A percentile compares a stretch with the other conserved stretches of the same genome.
phyloP scores from a whole-genome alignment of 1,139 yeast genomes.

The Nadsonia commutata region DNA sequence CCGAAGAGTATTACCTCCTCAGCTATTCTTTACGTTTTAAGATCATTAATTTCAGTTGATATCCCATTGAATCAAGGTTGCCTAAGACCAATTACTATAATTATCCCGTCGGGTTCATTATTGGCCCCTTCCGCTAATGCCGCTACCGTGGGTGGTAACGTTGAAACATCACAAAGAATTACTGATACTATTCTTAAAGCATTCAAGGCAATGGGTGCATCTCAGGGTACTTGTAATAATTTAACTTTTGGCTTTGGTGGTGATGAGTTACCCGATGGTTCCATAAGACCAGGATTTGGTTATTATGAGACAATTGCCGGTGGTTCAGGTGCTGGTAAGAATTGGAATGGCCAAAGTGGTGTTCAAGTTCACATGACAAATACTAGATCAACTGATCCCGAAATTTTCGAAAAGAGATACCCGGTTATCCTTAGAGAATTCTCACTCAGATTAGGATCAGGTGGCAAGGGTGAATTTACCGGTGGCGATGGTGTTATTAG shows the following conservation, averaged over 20 bases:
- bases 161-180: slow-evolving; percentile 73
- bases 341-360: slow-evolving; percentile 48
- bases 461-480: slow-evolving; percentile 38
- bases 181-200: slow-evolving; percentile 69
- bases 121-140: slow-evolving; percentile 61
- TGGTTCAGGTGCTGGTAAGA: slow-evolving; percentile 55
- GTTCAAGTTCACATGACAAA: slow-evolving; percentile 63
- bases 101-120: slow-evolving; percentile 54
- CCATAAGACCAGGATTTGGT: slow-evolving; percentile 39
- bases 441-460: slow-evolving; percentile 37
- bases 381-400: slow-evolving; percentile 57
- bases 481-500: slow-evolving; percentile 57
- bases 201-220: slow-evolving; percentile 62
- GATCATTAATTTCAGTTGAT: slow-evolving; percentile 61
- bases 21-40: slow-evolving; percentile 64
- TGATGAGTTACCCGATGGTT: slow-evolving; percentile 17
- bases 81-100: slow-evolving; percentile 49
- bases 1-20: slow-evolving; percentile 65
- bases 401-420: slow-evolving; percentile 49
- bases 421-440: slow-evolving; percentile 48
- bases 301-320: slow-evolving; percentile 64
- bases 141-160: slow-evolving; percentile 83
- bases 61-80: slow-evolving; percentile 83
- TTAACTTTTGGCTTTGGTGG: slow-evolving; percentile 48
- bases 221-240: slow-evolving; percentile 66